Evolutionary conservation across 2,329 filamentous ascomycete genomes (phyloP), one percentile per base, ranked within the genome.

Genomic region (Fusarium coicis): DNA sequence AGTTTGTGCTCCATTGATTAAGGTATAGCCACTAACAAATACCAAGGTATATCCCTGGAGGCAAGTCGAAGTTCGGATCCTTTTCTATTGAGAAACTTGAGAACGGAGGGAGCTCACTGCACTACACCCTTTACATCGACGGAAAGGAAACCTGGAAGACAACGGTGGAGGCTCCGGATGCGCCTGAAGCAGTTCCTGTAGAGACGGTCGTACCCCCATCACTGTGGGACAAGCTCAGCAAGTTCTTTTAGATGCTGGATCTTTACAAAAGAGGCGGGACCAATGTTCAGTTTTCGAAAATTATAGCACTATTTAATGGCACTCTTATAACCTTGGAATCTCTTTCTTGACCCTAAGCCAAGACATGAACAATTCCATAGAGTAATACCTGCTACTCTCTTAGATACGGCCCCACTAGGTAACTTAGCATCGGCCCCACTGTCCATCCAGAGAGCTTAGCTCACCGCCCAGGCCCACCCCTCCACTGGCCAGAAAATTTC

Each of bases 21-120:
- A 8, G 30, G 8, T 34, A n/a, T 14, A 8, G 23, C 44, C 44
- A 30, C 57, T 73, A 56, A 68, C 42, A 47, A 18, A 34, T 8
- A 15, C 23, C 21, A 60, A 93, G 91, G 76, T 95, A 96, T 76
- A 88, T 96, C 50, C 93, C 96, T 14, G 89, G 92, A 66, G 96
- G 96, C 4, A 95, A 94, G 78, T 95, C 92, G 70, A 98, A 98
- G 81, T 96, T 97, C 81, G 93, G 96, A 5, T 77, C 82, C 5
- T 83, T 84, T 60, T 93, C 94, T 28, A 95, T 99, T 70, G 90
- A 92, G 68, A 90, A 90, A 62, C 87, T 89, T 9, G 85, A 88
- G 5, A 50, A 63, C 5, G 86, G 88, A 15, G 88, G 88, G 44
- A 95, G 93, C 78, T 88, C 92, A 44, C 84, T 99, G 40, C 92